Evolutionary conservation across 306 rosid species (phyloP).

Genomic region (Quercus glauca): DNA sequence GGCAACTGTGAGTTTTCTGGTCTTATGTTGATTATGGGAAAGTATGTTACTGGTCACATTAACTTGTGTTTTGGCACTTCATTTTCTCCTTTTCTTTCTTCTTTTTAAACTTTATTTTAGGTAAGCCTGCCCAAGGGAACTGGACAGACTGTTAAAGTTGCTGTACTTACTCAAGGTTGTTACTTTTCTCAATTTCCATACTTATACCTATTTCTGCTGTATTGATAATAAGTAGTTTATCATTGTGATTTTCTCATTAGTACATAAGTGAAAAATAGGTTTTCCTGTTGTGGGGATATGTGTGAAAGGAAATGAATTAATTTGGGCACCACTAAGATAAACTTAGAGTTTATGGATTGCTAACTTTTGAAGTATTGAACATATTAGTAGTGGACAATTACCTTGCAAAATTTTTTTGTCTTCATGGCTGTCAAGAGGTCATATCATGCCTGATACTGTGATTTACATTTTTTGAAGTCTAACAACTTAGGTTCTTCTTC

Average conservation of each 20-base stretch:
- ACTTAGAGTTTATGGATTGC: neutral
- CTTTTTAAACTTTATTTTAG: slow-evolving; percentile 34
- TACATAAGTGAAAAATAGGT: neutral
- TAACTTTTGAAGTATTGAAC: neutral
- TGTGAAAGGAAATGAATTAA: neutral
- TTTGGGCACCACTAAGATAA: neutral
- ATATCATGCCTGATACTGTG: neutral
- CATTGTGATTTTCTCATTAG: neutral
- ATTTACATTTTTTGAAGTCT: neutral
- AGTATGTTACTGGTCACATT: neutral
- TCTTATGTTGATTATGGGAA: slow-evolving; percentile 9
- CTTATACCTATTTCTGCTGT: neutral
- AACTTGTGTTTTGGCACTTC: slow-evolving; percentile 7
- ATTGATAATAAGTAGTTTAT: neutral
- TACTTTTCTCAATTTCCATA: slow-evolving; percentile 18
- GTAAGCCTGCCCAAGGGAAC: slow-evolving; percentile 98
- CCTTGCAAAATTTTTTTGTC: neutral
- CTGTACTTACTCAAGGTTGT: slow-evolving; percentile 96
- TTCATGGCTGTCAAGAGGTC: neutral
- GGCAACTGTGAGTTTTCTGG: slow-evolving; percentile 77
- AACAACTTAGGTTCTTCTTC: no score
- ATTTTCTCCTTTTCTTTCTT: slow-evolving; percentile 1
- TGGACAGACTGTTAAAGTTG: slow-evolving; percentile 84
- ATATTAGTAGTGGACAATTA: neutral
- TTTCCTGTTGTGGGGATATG: neutral